Base-by-base conservation (phyloP, 2,329 filamentous ascomycete species). In the Arthrobotrys sphaeroides region DNA sequence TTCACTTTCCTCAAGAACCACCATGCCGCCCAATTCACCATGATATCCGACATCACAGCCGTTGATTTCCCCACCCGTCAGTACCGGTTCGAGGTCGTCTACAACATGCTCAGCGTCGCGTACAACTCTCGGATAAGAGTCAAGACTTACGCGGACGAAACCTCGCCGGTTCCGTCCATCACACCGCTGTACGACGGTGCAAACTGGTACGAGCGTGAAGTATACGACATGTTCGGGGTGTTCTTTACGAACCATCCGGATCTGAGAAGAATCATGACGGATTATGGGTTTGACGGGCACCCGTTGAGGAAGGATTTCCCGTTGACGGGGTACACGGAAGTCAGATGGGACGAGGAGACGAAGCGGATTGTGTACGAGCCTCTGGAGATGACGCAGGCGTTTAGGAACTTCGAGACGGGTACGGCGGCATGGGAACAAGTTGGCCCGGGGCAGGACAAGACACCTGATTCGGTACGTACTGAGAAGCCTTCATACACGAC, bases 321-420 rank as follows among this genome's bases (percentile, higher is more conserved):
- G 20, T 85, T 99, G 83, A 97, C 95, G 1, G 95, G 95, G 53
- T 99, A 99, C 86, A 99, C 95, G 33, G 96, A 99, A 86, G 91
- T 99, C 79, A 88, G 95, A 81, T 99, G 96, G 82, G 95, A 99
- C 80, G 95, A 99, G 85, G 96, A 99, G 88, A 99, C 97, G 91
- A 99, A 99, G 89, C 89, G 95, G 77, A 97, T 99, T 82, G 94
- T 99, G 76, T 94, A 96, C 31, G 96, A 99, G 87, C 95, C 96
- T 42, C 87, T 99, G 57, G 95, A 99, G 86, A 88, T 99, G 84
- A 98, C 95, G 12, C 95, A 99, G 84, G 95, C 96, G 5, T 99
- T 96, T 89, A 90, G 95, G 80, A 98, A 99, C 86, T 99, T 99
- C 82, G 94, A 97, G 85, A 93, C 94, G 77, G 93, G 93, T 68